Base-by-base conservation (phyloP, 176 grass and related monocot genomes). In the barley (Hordeum vulgare) region DNA sequence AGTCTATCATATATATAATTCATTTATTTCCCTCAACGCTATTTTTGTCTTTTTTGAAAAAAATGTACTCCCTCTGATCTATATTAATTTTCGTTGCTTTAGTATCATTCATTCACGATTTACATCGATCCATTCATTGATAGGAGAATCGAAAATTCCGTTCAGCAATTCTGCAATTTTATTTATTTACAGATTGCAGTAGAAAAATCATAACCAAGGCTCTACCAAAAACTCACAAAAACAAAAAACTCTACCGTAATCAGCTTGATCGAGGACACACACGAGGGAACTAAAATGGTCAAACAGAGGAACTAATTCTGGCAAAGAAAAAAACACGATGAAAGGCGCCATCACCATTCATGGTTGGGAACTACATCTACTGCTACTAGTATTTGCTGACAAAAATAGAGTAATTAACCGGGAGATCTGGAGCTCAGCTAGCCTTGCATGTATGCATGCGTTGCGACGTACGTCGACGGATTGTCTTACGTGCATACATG, bases 341-440 rank as follows among this genome's bases (percentile, higher is more conserved):
- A 72, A 72, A 8, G 42, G 31, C 31, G 31, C 69, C n/a, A 45
- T 72, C 29, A 1, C 3, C 2, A 31, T 31, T 1, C 29, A 33
- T 33, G 25, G 10, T 25, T 25, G n/a, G 58, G 23, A 12, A 45
- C 3, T 56, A 20, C 53, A 21, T 56, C 40, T 71, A 72, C 8
- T 72, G 23, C 40, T 26, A 40, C 35, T 44, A n/a, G 17, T 34
- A 33, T 40, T 72, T 27, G 69, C 69, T 72, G 45, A 47, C 24
- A 47, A 73, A 71, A 73, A 47, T 73, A 51, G 47, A 51, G 47
- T 51, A 73, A 73, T 73, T 51, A 74, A 31, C 71, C 41, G 27
- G 41, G 71, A 74, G 71, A 74, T 74, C 71, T 74, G 42, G 71
- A 74, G 26, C 71, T 74, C 71, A 74, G 42, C 42, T 49, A 15